Conservation (phyloP, 108 stramenopile species). For the Aurantiochytrium sp. region DNA sequence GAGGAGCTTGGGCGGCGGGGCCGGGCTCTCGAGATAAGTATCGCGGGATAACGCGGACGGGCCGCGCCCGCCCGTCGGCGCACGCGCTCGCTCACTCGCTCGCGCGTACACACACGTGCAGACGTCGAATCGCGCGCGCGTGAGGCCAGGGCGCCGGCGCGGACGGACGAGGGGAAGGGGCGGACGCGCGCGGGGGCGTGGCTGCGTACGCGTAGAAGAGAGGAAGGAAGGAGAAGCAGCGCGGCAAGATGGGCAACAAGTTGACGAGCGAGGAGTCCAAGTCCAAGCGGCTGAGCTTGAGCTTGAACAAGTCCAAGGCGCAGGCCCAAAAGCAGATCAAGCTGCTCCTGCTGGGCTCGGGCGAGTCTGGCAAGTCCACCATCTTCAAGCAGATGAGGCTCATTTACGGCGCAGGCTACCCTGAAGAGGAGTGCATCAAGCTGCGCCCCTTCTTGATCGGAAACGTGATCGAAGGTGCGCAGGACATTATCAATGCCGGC, state of each 20-base stretch:
- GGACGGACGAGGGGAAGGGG: no score
- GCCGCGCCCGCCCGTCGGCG: no score
- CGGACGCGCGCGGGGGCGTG: no score
- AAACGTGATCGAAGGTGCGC: constrained; percentile 19
- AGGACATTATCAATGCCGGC: background rate
- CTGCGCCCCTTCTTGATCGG: background rate
- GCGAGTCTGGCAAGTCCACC: constrained; percentile 42
- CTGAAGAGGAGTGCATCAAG: constrained; percentile 17
- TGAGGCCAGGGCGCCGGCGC: no score
- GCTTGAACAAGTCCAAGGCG: background rate
- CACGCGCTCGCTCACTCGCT: no score
- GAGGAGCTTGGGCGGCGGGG: no score
- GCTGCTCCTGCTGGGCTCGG: constrained; percentile 37
- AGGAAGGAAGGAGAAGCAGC: no score
- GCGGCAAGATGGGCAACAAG: background rate
- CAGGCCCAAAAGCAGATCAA: constrained; percentile 28
- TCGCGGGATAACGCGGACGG: no score
- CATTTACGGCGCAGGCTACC: constrained; percentile 33
- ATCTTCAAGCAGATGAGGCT: constrained; percentile 50
- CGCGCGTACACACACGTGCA: no score
- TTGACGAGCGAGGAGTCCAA: background rate
- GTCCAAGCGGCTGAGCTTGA: background rate
- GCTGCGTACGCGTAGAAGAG: no score
- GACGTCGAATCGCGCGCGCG: no score
- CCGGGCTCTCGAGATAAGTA: no score